Base-by-base conservation (phyloP, 163 green algal species). In the Scenedesmus sp. region DNA sequence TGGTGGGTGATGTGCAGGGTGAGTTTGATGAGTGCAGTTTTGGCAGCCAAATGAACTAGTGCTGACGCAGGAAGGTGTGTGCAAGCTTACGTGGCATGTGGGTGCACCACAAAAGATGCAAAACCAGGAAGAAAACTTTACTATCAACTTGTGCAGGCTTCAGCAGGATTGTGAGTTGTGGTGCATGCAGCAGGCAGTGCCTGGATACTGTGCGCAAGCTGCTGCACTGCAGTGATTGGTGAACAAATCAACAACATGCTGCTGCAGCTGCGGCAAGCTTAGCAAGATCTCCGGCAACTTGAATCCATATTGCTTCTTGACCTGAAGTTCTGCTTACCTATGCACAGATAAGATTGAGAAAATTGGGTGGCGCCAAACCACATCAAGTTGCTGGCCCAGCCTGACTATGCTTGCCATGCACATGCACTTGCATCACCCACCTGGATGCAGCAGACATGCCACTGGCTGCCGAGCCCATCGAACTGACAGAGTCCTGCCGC, bases 361-460 rank as follows among this genome's bases (percentile, higher is more conserved):
- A 23, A 46, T 52, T 23, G 23, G 16, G 26, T 7, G 16, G 66
- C 62, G 9, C 6, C 34, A 46, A 46, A 46, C 34, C 2, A 18
- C 66, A 52, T 79, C 23, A 2, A 52, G 70, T 6, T 79, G 70
- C 70, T 52, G 70, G 5, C 66, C 76, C n/a, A 59, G 76, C 76
- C 46, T 56, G 34, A 59, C 26, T 20, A 3, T 52, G 57, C 10
- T 15, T 70, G 10, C 62, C 62, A 70, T 12, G 9, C 4, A 10
- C 46, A 7, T 8, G 46, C 76, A 59, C 7, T 9, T 9, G 7
- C 18, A 84, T 20, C 15, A 83, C 52, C 18, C 46, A 90, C 85
- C 66, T 82, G 46, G 64, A 90, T n/a, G 85, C 64, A 83, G 83
- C 83, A 59, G 83, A 88, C 85, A 91, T 85, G 87, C 87, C 87